Evolutionary conservation across 441 rosid species (phyloP).

Genomic region (Eruca vesicaria): DNA sequence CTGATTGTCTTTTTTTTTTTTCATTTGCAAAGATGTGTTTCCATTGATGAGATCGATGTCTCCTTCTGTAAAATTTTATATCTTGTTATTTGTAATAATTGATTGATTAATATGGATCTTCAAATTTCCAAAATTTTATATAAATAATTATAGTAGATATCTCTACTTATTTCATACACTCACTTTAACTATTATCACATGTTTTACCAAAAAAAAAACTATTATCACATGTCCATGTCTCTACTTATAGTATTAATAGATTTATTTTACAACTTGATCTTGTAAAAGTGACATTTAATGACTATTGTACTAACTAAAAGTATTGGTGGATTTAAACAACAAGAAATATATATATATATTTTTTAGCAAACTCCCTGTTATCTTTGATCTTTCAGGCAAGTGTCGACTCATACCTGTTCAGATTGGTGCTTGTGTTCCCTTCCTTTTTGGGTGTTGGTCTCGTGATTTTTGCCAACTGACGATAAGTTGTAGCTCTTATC

Average conservation of each 20-base stretch:
- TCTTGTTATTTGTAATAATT: background rate
- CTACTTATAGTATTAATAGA: background rate
- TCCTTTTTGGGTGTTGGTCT: slow-evolving; percentile 1
- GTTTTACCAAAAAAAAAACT: too few species aligned
- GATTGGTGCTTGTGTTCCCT: slow-evolving; percentile 6
- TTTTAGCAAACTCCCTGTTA: background rate
- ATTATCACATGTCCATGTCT: background rate
- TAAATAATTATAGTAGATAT: background rate
- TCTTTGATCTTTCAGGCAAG: background rate
- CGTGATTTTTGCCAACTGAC: slow-evolving; percentile 20
- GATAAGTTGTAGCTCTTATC: slow-evolving; percentile 31
- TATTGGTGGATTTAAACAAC: slow-evolving; percentile 9
- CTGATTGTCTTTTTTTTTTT: background rate
- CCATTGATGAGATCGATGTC: background rate
- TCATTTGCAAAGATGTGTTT: background rate
- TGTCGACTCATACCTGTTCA: slow-evolving; percentile 2
- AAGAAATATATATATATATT: background rate
- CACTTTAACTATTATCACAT: background rate
- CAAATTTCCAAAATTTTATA: background rate
- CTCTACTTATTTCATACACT: background rate
- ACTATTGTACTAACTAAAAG: background rate
- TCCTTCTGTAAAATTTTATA: background rate
- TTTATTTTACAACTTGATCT: background rate
- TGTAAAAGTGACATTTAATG: slow-evolving; percentile 10
- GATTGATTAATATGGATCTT: background rate